Percentiles rank a stretch among this genome's conserved stretches.
These are phyloP conservation scores for Ganoderma lingzhi DNA, from an alignment of 1,284 basidiomycete species.

Conservation along the genomic window DNA sequence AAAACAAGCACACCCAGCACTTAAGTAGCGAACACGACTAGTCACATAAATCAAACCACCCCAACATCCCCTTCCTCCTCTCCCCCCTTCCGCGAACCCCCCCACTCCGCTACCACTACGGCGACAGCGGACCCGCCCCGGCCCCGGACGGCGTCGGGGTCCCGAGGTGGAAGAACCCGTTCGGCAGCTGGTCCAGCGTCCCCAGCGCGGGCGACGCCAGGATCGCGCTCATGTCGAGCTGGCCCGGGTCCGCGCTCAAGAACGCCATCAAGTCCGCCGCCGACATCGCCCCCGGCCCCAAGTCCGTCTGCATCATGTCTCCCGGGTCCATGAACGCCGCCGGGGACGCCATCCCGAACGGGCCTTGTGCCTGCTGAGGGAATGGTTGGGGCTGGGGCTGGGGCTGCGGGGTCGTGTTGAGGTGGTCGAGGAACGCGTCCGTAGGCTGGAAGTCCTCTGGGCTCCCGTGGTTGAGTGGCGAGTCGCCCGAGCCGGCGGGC, in stretches of 20 bases:
- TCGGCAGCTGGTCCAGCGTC: constrained; percentile 18
- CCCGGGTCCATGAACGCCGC: constrained; percentile 42
- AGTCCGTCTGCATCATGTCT: constrained; percentile 29
- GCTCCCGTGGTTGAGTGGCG: constrained; percentile 64
- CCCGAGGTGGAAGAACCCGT: constrained; percentile 30
- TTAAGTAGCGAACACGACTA: background rate
- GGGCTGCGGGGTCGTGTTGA: constrained; percentile 36
- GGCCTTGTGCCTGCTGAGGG: background rate
- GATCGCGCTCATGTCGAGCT: constrained; percentile 43
- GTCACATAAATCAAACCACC: background rate
- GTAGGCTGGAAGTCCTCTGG: constrained; percentile 70
- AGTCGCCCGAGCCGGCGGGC: constrained; percentile 52
- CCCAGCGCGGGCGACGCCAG: constrained; percentile 39
- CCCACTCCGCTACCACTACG: constrained; percentile 1
- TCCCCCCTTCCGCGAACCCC: too few relatives aligned
- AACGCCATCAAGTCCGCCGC: constrained; percentile 46
- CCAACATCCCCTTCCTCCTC: background rate
- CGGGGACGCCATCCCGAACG: constrained; percentile 34
- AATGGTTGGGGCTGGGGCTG: constrained; percentile 8
- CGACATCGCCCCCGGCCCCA: constrained; percentile 39
- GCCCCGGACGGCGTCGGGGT: constrained; percentile 22
- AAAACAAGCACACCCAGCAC: background rate
- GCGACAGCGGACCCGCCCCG: constrained; percentile 19
- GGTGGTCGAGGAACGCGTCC: constrained; percentile 62
- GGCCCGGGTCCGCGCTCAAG: constrained; percentile 41